phyloP scores from a whole-genome alignment of 2,329 filamentous ascomycete species.

The Aspergillus puulaauensis region DNA sequence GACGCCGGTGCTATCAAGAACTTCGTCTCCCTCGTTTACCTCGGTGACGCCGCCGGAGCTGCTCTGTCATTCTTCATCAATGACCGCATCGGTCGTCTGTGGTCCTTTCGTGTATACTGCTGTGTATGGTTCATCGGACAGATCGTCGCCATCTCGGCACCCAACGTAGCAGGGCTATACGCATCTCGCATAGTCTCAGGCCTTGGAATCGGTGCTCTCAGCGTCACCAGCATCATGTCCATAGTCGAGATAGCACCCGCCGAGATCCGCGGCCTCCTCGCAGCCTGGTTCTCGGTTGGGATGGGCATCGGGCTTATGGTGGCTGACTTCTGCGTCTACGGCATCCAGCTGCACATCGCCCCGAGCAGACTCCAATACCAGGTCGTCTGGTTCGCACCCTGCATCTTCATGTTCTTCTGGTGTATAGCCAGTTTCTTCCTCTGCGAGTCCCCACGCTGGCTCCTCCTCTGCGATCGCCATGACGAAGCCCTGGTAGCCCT shows the following conservation, averaged over 20 bases:
- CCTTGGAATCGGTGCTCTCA: slow-evolving; percentile 50
- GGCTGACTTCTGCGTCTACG: background rate
- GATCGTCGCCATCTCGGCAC: slow-evolving; percentile 33
- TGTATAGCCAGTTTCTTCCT: background rate
- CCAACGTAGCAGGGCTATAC: slow-evolving; percentile 29
- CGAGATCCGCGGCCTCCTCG: slow-evolving; percentile 63
- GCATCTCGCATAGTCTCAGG: slow-evolving; percentile 34
- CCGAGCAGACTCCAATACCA: background rate
- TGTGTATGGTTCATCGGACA: slow-evolving; percentile 22
- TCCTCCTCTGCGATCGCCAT: background rate
- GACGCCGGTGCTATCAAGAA: background rate
- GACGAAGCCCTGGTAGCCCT: background rate
- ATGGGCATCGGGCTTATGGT: background rate
- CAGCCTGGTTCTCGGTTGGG: slow-evolving; percentile 9
- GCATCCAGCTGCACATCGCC: background rate
- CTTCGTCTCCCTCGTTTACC: background rate
- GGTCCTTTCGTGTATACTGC: background rate
- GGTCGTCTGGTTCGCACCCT: background rate
- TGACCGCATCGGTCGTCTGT: background rate
- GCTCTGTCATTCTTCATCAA: background rate
- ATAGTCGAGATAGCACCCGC: slow-evolving; percentile 81
- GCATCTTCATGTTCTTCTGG: background rate
- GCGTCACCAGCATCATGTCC: slow-evolving; percentile 85
- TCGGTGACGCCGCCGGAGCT: background rate
- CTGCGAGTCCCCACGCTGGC: background rate